These are phyloP conservation scores for Phytophthora pini DNA, from an alignment of 352 stramenopile species.

Conservation along the genomic window DNA sequence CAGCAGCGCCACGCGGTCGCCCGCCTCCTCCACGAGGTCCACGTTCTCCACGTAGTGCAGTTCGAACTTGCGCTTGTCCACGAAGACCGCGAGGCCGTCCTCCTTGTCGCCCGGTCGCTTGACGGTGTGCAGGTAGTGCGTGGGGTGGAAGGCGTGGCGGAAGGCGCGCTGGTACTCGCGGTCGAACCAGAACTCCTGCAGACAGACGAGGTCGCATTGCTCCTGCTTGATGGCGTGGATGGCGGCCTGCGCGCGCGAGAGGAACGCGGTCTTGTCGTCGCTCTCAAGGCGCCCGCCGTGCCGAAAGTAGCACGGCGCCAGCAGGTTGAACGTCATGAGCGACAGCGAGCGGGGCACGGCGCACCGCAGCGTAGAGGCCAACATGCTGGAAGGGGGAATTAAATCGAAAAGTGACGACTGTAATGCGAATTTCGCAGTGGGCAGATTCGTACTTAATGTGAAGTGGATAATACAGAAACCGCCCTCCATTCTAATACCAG, in stretches of 20 bases:
- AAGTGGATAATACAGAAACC: too few relatives aligned
- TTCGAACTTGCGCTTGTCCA: constrained; percentile 78
- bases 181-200: constrained; percentile 90
- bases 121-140: constrained; percentile 76
- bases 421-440: not conserved
- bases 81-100: constrained; percentile 82
- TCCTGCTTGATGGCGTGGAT: constrained; percentile 80
- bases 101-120: constrained; percentile 83
- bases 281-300: constrained; percentile 80
- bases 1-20: constrained; percentile 85
- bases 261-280: constrained; percentile 62
- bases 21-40: constrained; percentile 72
- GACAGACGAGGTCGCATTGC: constrained; percentile 77
- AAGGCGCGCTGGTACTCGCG: constrained; percentile 79
- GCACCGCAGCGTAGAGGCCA: constrained; percentile 39
- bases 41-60: constrained; percentile 84
- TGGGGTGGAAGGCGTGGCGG: constrained; percentile 59
- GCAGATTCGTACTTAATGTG: too few relatives aligned
- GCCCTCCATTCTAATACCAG: too few relatives aligned
- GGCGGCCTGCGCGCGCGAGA: constrained; percentile 70
- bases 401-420: constrained; percentile 9
- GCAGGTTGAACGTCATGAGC: constrained; percentile 90
- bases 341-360: constrained; percentile 46
- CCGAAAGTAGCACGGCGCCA: constrained; percentile 89
- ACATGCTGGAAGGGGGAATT: constrained; percentile 15